Evolutionary conservation across 108 stramenopile genomes (phyloP), one percentile per base, ranked within the genome.

Genomic region (Cyclostephanos tholiformis): DNA sequence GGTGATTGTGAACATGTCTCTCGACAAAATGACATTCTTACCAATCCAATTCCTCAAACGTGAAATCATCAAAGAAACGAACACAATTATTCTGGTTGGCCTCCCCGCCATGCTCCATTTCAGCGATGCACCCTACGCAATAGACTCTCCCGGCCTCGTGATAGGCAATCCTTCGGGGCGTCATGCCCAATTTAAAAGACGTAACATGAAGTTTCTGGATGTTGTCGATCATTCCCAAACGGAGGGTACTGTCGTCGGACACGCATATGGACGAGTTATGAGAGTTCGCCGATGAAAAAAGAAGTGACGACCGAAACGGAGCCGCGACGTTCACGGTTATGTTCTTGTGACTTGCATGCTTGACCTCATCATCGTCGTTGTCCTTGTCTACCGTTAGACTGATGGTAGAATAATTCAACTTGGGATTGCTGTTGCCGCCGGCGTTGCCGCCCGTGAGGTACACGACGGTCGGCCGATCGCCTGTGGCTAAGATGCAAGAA

Each of bases 181-280:
- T 85, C 93, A 97, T 97, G 7, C 95, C 96, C 4, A 99, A 72
- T 60, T 87, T 93, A 57, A 89, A 86, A 36, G 97, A 94, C 23
- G 93, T 92, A 44, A 99, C 94, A 83, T 99, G 98, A 65, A 99
- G 91, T 82, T 97, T 98, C 83, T 99, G 97, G 67, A 99, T 97
- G 71, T 96, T 93, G 75, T 99, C 98, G 58, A 98, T 97, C 30
- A 95, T 93, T 9, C 99, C 99, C 51, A 99, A 83, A 46, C 93
- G 85, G 46, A 99, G 77, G 49, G 79, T 85, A 20, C 75, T 74
- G 67, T 97, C 97, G 44, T 96, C 95, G 16, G 97, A 90, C 20
- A 99, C 78, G 56, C 97, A 96, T 14, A 99, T 83, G 53, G 97
- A 96, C 72, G 97, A 96, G 62, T 82, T 87, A 35, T 82, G 79